Evolutionary conservation across 2,329 filamentous ascomycete genomes (phyloP).

Genomic region (Polytolypa hystricis): DNA sequence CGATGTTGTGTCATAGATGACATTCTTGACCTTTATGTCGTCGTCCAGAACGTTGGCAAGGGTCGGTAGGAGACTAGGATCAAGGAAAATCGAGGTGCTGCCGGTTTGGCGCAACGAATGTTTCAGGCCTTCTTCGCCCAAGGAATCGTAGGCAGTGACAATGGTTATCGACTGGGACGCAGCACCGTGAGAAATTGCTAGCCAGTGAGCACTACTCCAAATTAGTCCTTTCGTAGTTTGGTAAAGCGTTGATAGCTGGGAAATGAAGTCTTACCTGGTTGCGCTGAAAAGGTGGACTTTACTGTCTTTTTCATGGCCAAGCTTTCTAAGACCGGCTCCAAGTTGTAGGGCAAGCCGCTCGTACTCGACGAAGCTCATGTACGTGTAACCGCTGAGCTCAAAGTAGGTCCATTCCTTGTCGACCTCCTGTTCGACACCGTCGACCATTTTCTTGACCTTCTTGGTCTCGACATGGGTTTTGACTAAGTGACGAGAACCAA

Average conservation of each 20-base stretch:
- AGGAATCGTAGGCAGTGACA: constrained; percentile 47
- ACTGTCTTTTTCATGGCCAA: constrained; percentile 58
- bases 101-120: constrained; percentile 24
- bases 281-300: constrained; percentile 72
- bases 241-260: neutral
- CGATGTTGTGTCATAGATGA: constrained; percentile 45
- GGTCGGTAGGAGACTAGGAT: constrained; percentile 32
- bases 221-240: neutral
- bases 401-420: constrained; percentile 90
- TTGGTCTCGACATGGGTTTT: constrained; percentile 73
- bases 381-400: constrained; percentile 68
- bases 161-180: constrained; percentile 79
- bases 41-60: constrained; percentile 43
- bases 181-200: constrained; percentile 52
- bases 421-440: constrained; percentile 66
- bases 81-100: constrained; percentile 25
- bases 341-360: constrained; percentile 57
- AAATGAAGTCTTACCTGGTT: constrained; percentile 49
- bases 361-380: constrained; percentile 70
- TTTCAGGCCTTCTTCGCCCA: constrained; percentile 24
- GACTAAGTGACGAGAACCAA: constrained; percentile 63
- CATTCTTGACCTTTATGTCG: constrained; percentile 40
- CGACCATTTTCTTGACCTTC: constrained; percentile 79
- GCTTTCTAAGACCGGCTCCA: constrained; percentile 60
- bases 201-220: constrained; percentile 59